A percentile compares a stretch with the other conserved stretches of the same genome.
Evolutionary conservation across 352 stramenopile species (phyloP).

Genomic region (Phytophthora macrochlamydospora): DNA sequence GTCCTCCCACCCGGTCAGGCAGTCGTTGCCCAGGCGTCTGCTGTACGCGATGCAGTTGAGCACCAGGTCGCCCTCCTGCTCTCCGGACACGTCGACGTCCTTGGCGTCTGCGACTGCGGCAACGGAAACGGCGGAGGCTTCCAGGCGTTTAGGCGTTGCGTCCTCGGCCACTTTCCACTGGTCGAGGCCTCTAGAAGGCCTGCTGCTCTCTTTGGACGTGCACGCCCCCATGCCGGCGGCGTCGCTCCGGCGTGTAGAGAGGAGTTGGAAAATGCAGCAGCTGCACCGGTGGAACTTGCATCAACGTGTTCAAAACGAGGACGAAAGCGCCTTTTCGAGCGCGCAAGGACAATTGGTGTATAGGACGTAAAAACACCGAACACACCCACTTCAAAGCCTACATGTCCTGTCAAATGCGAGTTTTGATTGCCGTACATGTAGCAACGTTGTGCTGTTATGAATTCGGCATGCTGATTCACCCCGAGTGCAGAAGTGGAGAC

Average conservation of each 20-base stretch:
- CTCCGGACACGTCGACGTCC: background rate
- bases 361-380: too few relatives aligned
- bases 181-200: slow-evolving; percentile 29
- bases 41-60: slow-evolving; percentile 62
- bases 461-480: too few relatives aligned
- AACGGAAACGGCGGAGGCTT: background rate
- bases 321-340: too few relatives aligned
- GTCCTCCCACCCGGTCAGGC: slow-evolving; percentile 76
- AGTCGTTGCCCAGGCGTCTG: slow-evolving; percentile 30
- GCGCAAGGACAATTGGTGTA: too few relatives aligned
- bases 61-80: slow-evolving; percentile 35
- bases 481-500: too few relatives aligned
- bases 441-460: too few relatives aligned
- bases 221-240: slow-evolving; percentile 52
- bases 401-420: too few relatives aligned
- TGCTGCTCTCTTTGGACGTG: slow-evolving; percentile 38
- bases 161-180: slow-evolving; percentile 57
- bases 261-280: too few relatives aligned
- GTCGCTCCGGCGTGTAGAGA: slow-evolving; percentile 16
- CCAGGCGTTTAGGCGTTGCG: slow-evolving; percentile 4
- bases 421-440: too few relatives aligned
- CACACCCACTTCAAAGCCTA: too few relatives aligned
- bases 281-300: too few relatives aligned
- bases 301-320: too few relatives aligned
- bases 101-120: slow-evolving; percentile 16